Percentiles rank a stretch among this genome's conserved stretches.
Conservation (phyloP, 352 stramenopile genomes). For the Phytophthora niederhauseri region DNA sequence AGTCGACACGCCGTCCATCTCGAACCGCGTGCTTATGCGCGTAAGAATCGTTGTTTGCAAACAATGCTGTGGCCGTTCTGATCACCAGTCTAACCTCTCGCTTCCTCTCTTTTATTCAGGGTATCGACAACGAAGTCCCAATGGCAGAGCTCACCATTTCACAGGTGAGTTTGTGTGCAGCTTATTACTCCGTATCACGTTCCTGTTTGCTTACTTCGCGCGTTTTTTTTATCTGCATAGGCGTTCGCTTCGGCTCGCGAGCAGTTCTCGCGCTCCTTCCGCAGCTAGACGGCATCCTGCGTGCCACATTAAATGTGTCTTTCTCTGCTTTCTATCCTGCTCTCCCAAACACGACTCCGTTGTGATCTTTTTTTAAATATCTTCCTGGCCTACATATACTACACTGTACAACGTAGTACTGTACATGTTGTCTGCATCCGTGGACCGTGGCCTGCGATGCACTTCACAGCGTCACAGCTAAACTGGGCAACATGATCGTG, state of each 20-base stretch:
- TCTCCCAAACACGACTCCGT: constrained; percentile 26
- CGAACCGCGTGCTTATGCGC: constrained; percentile 92
- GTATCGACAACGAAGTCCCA: constrained; percentile 88
- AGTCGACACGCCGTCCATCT: constrained; percentile 87
- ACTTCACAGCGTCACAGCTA: not conserved
- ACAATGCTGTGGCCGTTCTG: not conserved
- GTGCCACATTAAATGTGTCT: constrained; percentile 33
- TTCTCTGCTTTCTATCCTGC: constrained; percentile 6
- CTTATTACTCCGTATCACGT: not conserved
- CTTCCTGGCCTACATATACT: not conserved
- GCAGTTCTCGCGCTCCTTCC: constrained; percentile 91
- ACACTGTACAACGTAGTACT: no score
- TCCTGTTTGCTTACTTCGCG: constrained; percentile 7
- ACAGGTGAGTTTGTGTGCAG: constrained; percentile 47
- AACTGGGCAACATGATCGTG: not conserved
- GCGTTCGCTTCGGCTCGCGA: constrained; percentile 86
- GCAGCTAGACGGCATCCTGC: constrained; percentile 56
- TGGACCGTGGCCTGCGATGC: not conserved
- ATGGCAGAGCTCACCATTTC: constrained; percentile 89
- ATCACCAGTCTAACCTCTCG: not conserved
- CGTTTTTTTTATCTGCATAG: constrained; percentile 29
- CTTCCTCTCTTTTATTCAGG: constrained; percentile 41
- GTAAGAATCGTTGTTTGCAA: constrained; percentile 43
- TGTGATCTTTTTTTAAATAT: constrained; percentile 13
- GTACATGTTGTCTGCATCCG: not conserved